Evolutionary conservation across 176 grass and related monocot species (phyloP), one percentile per base, ranked within the genome.

Genomic region (Phragmites australis): DNA sequence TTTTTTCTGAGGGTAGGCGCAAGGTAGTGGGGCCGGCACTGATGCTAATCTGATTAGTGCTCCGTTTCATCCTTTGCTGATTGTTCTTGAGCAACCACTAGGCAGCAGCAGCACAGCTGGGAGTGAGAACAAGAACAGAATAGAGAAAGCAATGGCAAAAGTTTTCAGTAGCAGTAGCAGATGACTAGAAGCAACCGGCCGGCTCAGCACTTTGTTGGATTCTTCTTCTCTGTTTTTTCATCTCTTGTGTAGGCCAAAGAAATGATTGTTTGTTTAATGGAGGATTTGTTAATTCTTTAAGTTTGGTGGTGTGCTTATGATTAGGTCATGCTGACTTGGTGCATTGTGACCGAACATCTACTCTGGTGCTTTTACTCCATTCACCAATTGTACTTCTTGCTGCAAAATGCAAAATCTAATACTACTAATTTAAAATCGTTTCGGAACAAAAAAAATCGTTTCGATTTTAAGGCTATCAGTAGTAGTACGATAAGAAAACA

Each of bases 241-340:
- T 70, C 54, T 54, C 73, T 34, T 27, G 72, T 78, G 87, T 89
- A 87, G 37, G 19, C 65, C 48, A 77, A 26, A 26, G 32, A 58
- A 57, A 56, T 58, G 57, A 79, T 84, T 71, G 55, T 48, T 62
- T 81, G 71, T 63, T 93, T 49, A 87, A 87, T 81, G 70, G 50
- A 79, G 76, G 32, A 83, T 68, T 82, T 71, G 61, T 86, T 85
- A 49, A 81, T 88, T 85, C 85, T 88, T 75, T 92, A 19, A 46
- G 1, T 18, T 41, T 50, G 23, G 3, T 78, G 74, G 3, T 19
- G 68, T 31, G 41, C 12, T 58, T 16, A 60, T 86, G 32, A 72
- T 86, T 72, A 13, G 73, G 37, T 68, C 85, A 66, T 76, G 79
- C 72, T 77, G 48, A 16, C 72, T 12, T 45, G 30, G 46, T 75